Evolutionary conservation across 148 eudicot species (phyloP).

Genomic region (Amaranthus cruentus): DNA sequence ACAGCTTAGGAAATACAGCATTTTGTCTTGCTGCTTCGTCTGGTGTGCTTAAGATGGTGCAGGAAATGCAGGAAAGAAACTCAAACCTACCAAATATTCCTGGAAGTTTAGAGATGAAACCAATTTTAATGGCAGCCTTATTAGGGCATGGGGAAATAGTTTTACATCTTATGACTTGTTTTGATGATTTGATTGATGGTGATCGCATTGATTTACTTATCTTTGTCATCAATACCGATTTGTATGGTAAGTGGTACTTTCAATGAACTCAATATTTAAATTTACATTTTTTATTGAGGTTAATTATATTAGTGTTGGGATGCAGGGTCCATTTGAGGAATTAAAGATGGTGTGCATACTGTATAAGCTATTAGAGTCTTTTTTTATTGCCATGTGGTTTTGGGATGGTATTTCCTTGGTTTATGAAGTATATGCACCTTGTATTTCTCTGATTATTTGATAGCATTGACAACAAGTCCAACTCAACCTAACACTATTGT

Average conservation of each 20-base stretch:
- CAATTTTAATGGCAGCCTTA: slow-evolving; percentile 9
- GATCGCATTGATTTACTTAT: slow-evolving; percentile 4
- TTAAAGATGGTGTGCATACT: no score
- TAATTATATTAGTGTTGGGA: no score
- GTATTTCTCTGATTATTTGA: no score
- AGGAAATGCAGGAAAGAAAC: not conserved
- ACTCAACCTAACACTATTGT: no score
- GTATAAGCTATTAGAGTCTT: no score
- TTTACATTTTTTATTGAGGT: no score
- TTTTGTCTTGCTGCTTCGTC: slow-evolving; percentile 16
- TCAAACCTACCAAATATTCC: not conserved
- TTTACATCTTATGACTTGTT: not conserved
- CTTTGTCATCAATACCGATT: not conserved
- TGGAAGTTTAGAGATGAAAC: not conserved
- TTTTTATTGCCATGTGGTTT: no score
- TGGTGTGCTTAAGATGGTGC: slow-evolving; percentile 3
- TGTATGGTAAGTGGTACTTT: slow-evolving; percentile 9
- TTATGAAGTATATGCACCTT: no score
- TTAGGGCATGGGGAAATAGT: slow-evolving; percentile 11
- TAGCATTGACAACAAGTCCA: no score
- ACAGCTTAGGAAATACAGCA: slow-evolving; percentile 1
- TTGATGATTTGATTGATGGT: not conserved
- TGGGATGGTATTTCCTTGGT: no score
- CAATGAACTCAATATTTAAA: no score
- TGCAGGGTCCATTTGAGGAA: no score